phyloP scores from a whole-genome alignment of 495 filamentous ascomycete genomes.

The Aspergillus incahuasiensis region DNA sequence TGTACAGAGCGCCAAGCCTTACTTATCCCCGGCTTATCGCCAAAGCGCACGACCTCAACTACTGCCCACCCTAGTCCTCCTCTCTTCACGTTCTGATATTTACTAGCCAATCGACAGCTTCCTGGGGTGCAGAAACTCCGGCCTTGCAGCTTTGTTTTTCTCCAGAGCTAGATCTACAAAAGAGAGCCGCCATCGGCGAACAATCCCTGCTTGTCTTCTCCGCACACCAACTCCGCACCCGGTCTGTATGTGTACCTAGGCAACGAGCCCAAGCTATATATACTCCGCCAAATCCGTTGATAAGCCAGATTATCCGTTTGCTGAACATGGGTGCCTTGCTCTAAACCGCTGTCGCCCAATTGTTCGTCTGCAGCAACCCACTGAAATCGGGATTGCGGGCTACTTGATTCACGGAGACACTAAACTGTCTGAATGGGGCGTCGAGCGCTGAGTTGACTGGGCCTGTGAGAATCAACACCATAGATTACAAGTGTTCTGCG shows the following conservation, averaged over 20 bases:
- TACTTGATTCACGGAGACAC: constrained; percentile 3
- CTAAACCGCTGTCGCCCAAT: constrained; percentile 6
- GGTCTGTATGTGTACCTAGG: constrained; percentile 1
- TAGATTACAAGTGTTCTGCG: not conserved
- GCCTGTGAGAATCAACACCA: not conserved
- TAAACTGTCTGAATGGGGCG: constrained; percentile 1
- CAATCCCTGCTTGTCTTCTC: not conserved
- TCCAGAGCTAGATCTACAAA: not conserved
- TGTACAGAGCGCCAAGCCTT: constrained; percentile 6
- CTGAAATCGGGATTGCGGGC: not conserved
- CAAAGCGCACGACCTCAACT: constrained; percentile 5
- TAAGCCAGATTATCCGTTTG: not conserved
- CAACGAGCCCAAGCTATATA: not conserved
- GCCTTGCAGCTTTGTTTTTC: not conserved
- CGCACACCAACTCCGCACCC: constrained; percentile 1
- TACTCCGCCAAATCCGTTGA: not conserved
- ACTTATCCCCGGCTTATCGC: constrained; percentile 11
- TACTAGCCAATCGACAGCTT: not conserved
- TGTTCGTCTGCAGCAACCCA: constrained; percentile 7
- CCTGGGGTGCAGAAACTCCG: not conserved
- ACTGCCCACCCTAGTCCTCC: not conserved
- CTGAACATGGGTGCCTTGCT: constrained; percentile 8
- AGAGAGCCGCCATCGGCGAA: not conserved
- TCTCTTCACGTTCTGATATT: not conserved
- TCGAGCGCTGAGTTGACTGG: not conserved